Evolutionary conservation across 208 protist species (phyloP).

Genomic region (Crithidia sp.): DNA sequence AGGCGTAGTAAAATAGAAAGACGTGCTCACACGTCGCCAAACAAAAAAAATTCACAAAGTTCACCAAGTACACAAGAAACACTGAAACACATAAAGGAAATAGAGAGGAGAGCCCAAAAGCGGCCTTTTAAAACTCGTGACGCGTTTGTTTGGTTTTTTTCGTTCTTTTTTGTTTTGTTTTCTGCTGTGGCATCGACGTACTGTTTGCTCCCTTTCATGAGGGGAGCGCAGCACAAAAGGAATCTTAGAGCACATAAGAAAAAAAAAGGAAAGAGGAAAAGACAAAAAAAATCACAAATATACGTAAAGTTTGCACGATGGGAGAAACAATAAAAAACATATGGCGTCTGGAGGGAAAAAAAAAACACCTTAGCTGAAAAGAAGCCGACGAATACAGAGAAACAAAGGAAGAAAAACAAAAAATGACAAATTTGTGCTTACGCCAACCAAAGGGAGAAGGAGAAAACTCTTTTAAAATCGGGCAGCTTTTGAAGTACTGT

Average conservation of each 20-base stretch:
- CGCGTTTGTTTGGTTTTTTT: too few relatives aligned
- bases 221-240: neutral
- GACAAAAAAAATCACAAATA: neutral
- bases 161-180: too few relatives aligned
- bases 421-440: neutral
- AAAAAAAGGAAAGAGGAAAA: neutral
- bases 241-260: neutral
- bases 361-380: neutral
- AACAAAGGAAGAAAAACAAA: constrained; percentile 2
- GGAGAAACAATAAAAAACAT: neutral
- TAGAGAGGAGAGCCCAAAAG: too few relatives aligned
- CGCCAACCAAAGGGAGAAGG: too few relatives aligned
- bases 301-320: neutral
- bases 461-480: too few relatives aligned
- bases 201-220: too few relatives aligned
- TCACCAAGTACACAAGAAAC: too few relatives aligned
- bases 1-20: too few relatives aligned
- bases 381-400: neutral
- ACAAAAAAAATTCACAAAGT: neutral
- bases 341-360: neutral
- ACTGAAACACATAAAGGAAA: too few relatives aligned
- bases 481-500: too few relatives aligned
- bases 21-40: neutral
- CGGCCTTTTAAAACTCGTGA: too few relatives aligned
- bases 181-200: too few relatives aligned